Base-by-base conservation (phyloP, 163 green algal genomes). In the Scenedesmus sp. region DNA sequence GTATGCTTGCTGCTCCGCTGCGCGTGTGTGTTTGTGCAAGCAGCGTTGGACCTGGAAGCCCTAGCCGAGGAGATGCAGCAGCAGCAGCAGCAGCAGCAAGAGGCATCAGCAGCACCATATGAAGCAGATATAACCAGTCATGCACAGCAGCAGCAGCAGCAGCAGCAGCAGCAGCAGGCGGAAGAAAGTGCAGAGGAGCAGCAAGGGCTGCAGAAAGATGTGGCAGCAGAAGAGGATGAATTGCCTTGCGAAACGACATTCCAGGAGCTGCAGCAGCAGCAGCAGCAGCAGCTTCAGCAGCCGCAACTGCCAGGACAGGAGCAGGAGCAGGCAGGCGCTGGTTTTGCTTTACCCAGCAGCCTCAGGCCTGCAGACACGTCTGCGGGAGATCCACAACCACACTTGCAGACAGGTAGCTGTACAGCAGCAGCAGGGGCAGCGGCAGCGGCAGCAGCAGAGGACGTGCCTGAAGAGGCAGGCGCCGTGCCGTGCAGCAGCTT, bases 1-100 rank as follows among this genome's bases (percentile, higher is more conserved):
- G 30, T 76, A 30, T 6, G 24, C 9, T 30, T 86, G 81, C 81
- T 73, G 49, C 30, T 33, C n/a, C 35, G 0, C 1, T 86, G 35
- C 16, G 4, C 18, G 9, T 49, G 12, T 37, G 12, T 82, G 40
- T 51, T 37, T 76, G 30, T 56, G 37, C 72, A 85, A 1, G 46
- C 72, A n/a, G 43, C 86, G 6, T 1, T 89, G 20, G 46, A 61
- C 44, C 37, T 91, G 26, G 30, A 86, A n/a, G 73, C 86, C 12
- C 56, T 91, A 15, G 86, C 86, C 20, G n/a, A 79, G 33, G 78
- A 86, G 76, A 86, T 91, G 86, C 87, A 51, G 46, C 83, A 79
- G 30, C 73, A 82, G 37, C 72, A 81, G 35, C 46, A 40, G 20
- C 22, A 18, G 33, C 37, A 16, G 35, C 5, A 18, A n/a, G 83